Evolutionary conservation across 78 protist genomes (phyloP).

Genomic region (Tieghemostelium lacteum): DNA sequence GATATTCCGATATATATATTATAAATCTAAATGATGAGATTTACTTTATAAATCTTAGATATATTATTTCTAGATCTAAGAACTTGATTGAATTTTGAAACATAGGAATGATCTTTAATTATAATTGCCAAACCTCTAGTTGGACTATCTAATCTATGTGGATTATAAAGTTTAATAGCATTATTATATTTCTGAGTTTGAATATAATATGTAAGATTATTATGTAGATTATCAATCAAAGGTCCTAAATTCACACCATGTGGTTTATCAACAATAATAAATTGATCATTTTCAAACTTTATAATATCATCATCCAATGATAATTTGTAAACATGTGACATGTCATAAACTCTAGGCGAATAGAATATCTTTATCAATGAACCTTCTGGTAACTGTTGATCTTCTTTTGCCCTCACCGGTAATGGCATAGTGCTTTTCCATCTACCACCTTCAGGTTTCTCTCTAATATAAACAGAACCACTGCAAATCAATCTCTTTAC

Average conservation of each 20-base stretch:
- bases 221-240: neutral
- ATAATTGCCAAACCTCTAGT: slow-evolving; percentile 49
- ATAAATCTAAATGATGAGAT: neutral
- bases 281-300: slow-evolving; percentile 28
- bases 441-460: neutral
- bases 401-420: neutral
- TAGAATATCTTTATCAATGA: slow-evolving; percentile 5
- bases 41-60: slow-evolving; percentile 31
- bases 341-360: neutral
- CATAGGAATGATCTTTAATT: slow-evolving; percentile 7
- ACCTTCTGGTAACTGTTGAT: neutral
- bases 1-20: neutral
- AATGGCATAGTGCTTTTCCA: neutral
- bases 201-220: neutral
- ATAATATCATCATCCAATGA: neutral
- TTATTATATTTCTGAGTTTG: neutral
- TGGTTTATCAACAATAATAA: slow-evolving; percentile 59
- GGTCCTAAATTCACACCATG: slow-evolving; percentile 19
- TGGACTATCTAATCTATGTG: slow-evolving; percentile 46
- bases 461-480: slow-evolving; percentile 3
- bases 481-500: neutral
- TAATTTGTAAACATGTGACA: neutral
- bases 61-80: slow-evolving; percentile 8
- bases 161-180: slow-evolving; percentile 12
- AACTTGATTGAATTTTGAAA: slow-evolving; percentile 13